Base-by-base conservation (phyloP, 306 rosid genomes). In the Cercis canadensis region DNA sequence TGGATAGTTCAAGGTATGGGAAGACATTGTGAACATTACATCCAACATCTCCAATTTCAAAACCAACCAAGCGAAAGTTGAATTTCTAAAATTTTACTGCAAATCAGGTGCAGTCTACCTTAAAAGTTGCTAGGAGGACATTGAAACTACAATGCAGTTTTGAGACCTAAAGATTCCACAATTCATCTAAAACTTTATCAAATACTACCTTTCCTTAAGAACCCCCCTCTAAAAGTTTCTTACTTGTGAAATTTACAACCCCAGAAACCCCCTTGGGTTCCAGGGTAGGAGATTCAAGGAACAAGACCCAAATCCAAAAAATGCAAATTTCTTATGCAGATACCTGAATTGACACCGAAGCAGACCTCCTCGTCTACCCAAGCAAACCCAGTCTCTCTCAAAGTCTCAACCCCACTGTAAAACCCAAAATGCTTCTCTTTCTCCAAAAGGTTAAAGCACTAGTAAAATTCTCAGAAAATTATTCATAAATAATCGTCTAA, bases 21-120 rank as follows among this genome's bases (percentile, higher is more conserved):
- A 76, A 80, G 84, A 43, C 87, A 79, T 85, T 45, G 70, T 72
- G 68, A 79, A 49, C 19, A 81, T 69, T 17, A 71, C 88, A 64
- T 80, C 74, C 66, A 85, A 80, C 87, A 82, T 73, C 41, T 65
- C 72, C 65, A 29, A 50, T 46, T 13, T 62, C 19, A 47, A 34
- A 69, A 41, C 46, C 54, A 56, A 55, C 11, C 40, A 54, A 19
- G 34, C 37, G 46, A 77, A 21, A 36, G 59, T 45, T 6, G 19
- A 36, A 37, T 1, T 13, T 11, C 8, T 15, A 32, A 59, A 32
- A 39, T 5, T 54, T 44, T 17, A 21, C 40, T 32, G 39, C 52
- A 51, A 52, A 44, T 29, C 44, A 53, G 55, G 10, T 10, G 18
- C 2, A 43, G 67, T 46, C 4, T 57, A 51, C 52, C 45, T 16